A percentile compares a stretch with the other conserved stretches of the same genome.
Evolutionary conservation across 768 basidiomycete species (phyloP).

Genomic region (Wakefieldia striispora): DNA sequence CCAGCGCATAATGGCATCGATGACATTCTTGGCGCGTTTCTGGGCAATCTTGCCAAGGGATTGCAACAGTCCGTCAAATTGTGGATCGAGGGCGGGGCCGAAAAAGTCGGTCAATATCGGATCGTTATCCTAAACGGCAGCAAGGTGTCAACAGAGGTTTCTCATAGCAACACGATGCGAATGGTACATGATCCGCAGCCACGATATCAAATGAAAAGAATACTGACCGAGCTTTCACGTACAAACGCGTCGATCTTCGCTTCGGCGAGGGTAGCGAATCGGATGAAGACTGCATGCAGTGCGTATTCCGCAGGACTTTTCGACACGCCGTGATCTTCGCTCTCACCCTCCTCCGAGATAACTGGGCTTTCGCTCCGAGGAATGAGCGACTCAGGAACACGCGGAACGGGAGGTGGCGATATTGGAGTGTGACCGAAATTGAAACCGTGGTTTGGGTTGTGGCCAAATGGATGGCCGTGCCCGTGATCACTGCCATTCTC

Average conservation of each 20-base stretch:
- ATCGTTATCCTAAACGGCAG: slow-evolving; percentile 57
- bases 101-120: slow-evolving; percentile 63
- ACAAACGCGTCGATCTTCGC: slow-evolving; percentile 76
- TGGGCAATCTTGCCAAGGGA: slow-evolving; percentile 85
- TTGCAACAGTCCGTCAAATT: slow-evolving; percentile 82
- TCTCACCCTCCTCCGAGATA: slow-evolving; percentile 63
- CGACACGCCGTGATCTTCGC: slow-evolving; percentile 58
- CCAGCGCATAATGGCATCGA: slow-evolving; percentile 88
- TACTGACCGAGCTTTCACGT: slow-evolving; percentile 60
- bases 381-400: slow-evolving; percentile 61
- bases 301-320: slow-evolving; percentile 88
- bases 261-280: slow-evolving; percentile 80
- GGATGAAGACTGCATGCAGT: slow-evolving; percentile 82
- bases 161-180: neutral
- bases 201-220: neutral
- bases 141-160: neutral
- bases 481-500: slow-evolving; percentile 73
- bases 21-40: slow-evolving; percentile 78
- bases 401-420: slow-evolving; percentile 78
- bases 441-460: slow-evolving; percentile 26
- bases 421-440: slow-evolving; percentile 33
- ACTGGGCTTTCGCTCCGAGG: slow-evolving; percentile 51
- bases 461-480: slow-evolving; percentile 35
- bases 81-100: slow-evolving; percentile 68
- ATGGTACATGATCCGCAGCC: neutral